Evolutionary conservation across 768 basidiomycete species (phyloP).

Genomic region (Tricholoma sp.): DNA sequence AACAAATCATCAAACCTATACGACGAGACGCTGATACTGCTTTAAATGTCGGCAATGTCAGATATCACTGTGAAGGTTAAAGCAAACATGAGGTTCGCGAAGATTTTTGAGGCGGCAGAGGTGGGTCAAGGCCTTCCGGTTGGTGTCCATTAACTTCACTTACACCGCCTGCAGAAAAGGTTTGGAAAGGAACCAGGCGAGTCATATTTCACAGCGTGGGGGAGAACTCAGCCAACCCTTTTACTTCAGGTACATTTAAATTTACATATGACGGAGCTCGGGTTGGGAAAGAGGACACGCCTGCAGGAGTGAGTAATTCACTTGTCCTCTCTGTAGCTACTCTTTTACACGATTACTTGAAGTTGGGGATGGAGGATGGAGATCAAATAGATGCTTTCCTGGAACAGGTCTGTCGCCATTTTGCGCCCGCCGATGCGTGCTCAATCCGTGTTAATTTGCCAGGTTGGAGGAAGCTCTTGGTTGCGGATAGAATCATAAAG

Average conservation of each 20-base stretch:
- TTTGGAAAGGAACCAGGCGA: slow-evolving; percentile 53
- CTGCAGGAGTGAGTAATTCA: slow-evolving; percentile 39
- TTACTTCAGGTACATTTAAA: slow-evolving; percentile 50
- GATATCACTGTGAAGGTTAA: slow-evolving; percentile 68
- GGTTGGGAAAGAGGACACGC: slow-evolving; percentile 44
- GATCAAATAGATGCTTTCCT: slow-evolving; percentile 19
- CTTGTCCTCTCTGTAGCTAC: background rate
- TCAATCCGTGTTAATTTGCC: background rate
- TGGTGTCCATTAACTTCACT: background rate
- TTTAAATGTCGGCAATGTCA: slow-evolving; percentile 18
- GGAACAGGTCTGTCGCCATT: slow-evolving; percentile 11
- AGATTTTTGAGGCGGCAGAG: slow-evolving; percentile 65
- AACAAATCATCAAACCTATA: background rate
- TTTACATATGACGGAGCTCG: slow-evolving; percentile 55
- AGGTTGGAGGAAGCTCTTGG: slow-evolving; percentile 16
- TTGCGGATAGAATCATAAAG: slow-evolving; percentile 5
- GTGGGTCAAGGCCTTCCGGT: slow-evolving; percentile 29
- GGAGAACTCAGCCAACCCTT: background rate
- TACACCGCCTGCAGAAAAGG: slow-evolving; percentile 37
- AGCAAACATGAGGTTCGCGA: slow-evolving; percentile 53
- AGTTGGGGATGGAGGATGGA: slow-evolving; percentile 19
- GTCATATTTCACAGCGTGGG: background rate
- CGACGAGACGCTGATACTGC: background rate
- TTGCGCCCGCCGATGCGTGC: background rate
- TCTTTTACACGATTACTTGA: background rate